A percentile compares a stretch with the other conserved stretches of the same genome.
Conservation (phyloP, 2,329 filamentous ascomycete genomes). For the Graphiopsis chlorocephala region DNA sequence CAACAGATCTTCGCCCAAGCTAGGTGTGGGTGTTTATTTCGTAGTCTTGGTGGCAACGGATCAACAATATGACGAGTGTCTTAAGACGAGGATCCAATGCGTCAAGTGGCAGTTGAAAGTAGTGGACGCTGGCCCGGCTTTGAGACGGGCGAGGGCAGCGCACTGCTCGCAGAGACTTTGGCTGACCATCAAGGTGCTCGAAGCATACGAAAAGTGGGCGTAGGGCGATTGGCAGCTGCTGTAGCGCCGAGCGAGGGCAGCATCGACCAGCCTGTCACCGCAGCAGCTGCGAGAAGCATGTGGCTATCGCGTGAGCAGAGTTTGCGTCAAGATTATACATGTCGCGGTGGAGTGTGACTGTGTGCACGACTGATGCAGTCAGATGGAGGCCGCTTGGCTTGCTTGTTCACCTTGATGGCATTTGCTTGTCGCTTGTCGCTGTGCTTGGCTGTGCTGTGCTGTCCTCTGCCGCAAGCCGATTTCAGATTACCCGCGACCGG, state of each 20-base stretch:
- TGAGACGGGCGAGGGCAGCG: not conserved
- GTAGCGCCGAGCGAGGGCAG: not conserved
- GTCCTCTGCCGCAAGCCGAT: not conserved
- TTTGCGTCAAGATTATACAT: not conserved
- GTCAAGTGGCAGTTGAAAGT: not conserved
- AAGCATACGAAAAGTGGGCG: not conserved
- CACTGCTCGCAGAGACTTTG: constrained; percentile 4
- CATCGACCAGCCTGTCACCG: not conserved
- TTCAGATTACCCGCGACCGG: not conserved
- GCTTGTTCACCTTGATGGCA: not conserved
- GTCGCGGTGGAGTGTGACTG: not conserved
- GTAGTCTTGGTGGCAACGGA: not conserved
- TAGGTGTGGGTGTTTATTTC: not conserved
- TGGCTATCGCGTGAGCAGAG: not conserved
- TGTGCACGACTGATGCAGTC: not conserved
- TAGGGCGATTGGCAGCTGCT: not conserved
- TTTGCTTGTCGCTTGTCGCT: constrained; percentile 6
- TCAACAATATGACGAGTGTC: not conserved
- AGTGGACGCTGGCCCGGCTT: not conserved
- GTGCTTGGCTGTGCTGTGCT: not conserved
- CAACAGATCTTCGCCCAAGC: not conserved
- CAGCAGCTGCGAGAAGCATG: not conserved
- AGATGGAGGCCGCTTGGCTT: not conserved
- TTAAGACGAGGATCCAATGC: not conserved
- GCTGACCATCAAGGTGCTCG: constrained; percentile 11